phyloP scores from a whole-genome alignment of 2,329 filamentous ascomycete genomes.

The Fusarium sarcochroum region DNA sequence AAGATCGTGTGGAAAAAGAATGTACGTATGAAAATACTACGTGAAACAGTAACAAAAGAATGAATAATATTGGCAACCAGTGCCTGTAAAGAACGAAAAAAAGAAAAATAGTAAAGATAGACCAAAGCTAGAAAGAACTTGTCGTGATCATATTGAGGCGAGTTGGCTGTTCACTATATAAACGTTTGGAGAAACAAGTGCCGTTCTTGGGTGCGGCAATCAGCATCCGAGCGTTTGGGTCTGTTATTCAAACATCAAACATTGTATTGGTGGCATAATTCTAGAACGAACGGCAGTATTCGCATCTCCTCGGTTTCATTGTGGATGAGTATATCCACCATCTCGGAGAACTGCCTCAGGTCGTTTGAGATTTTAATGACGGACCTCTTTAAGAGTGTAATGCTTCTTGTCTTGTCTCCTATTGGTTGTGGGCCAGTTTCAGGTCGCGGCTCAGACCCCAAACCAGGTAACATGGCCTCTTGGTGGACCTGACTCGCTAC shows the following conservation, averaged over 20 bases:
- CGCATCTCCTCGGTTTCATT: slow-evolving; percentile 21
- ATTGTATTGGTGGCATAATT: slow-evolving; percentile 33
- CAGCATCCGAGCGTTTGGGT: slow-evolving; percentile 30
- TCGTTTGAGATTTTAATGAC: slow-evolving; percentile 17
- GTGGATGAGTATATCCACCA: slow-evolving; percentile 17
- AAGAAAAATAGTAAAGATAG: slow-evolving; percentile 3
- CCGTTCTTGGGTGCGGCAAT: slow-evolving; percentile 7
- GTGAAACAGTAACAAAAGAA: slow-evolving; percentile 27
- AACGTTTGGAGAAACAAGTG: not conserved
- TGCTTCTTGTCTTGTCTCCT: slow-evolving; percentile 17
- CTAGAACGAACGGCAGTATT: slow-evolving; percentile 24
- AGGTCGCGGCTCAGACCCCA: slow-evolving; percentile 24
- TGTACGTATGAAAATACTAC: slow-evolving; percentile 3
- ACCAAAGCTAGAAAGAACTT: slow-evolving; percentile 18
- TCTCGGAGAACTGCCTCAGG: slow-evolving; percentile 4
- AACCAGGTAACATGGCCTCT: slow-evolving; percentile 27
- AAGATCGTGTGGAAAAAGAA: slow-evolving; percentile 11
- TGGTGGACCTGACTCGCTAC: slow-evolving; percentile 3
- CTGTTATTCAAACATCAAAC: slow-evolving; percentile 22
- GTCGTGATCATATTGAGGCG: not conserved
- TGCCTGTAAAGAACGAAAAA: slow-evolving; percentile 35
- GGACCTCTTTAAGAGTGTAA: not conserved
- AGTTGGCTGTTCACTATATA: slow-evolving; percentile 21
- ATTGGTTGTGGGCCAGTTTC: slow-evolving; percentile 37
- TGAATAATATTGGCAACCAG: slow-evolving; percentile 35